These are phyloP conservation scores for Talaromyces islandicus DNA, from an alignment of 2,329 filamentous ascomycete species.

Conservation along the genomic window DNA sequence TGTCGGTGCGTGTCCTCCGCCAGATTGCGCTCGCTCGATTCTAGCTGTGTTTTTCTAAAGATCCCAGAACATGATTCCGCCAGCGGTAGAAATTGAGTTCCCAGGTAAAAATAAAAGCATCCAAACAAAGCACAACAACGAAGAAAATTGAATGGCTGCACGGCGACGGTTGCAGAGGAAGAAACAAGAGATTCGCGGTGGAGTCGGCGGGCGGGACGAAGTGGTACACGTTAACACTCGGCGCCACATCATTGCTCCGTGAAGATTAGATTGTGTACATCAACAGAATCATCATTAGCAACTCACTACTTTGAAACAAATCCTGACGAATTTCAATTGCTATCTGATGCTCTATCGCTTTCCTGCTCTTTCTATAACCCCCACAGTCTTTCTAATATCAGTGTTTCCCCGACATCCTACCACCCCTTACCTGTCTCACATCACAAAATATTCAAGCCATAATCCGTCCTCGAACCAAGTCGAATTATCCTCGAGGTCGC, in stretches of 20 bases:
- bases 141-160: background rate
- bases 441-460: too few relatives aligned
- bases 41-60: conserved; percentile 23
- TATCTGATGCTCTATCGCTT: background rate
- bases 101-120: background rate
- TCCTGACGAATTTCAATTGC: background rate
- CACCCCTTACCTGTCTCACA: too few relatives aligned
- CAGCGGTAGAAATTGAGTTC: background rate
- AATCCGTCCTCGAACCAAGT: too few relatives aligned
- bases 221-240: background rate
- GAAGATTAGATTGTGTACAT: background rate
- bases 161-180: background rate
- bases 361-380: background rate
- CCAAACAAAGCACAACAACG: background rate
- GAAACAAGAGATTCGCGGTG: background rate
- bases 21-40: conserved; percentile 24
- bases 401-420: background rate
- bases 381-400: background rate
- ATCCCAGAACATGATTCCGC: conserved; percentile 14
- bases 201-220: background rate
- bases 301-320: background rate
- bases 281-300: background rate
- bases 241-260: background rate
- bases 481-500: too few relatives aligned
- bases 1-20: background rate